These are phyloP conservation scores for Endotrypanum monterogeii DNA, from an alignment of 208 protist species.

Conservation along the genomic window DNA sequence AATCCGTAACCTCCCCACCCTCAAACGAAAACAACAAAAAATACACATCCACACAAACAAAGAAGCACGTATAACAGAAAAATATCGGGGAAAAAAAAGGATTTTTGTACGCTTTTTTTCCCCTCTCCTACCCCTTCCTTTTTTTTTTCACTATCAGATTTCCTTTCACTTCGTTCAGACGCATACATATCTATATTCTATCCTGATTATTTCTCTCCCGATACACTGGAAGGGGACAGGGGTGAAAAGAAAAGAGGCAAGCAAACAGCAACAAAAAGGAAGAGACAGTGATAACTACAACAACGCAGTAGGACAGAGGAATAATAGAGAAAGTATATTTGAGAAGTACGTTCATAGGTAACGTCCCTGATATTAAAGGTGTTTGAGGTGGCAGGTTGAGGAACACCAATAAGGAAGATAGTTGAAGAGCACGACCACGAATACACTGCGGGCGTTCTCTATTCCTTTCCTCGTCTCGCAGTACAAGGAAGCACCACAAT, in stretches of 20 bases:
- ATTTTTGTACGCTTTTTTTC: neutral
- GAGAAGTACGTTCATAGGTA: neutral
- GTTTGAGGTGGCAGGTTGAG: neutral
- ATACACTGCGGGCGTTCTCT: neutral
- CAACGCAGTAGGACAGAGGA: neutral
- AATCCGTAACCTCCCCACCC: neutral
- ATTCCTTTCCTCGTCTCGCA: neutral
- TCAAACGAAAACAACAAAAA: neutral
- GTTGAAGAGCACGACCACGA: neutral
- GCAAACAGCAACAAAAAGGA: too few species aligned
- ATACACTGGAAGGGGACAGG: neutral
- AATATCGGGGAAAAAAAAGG: neutral
- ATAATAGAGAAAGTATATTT: neutral
- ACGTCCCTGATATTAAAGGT: neutral
- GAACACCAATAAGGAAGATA: neutral
- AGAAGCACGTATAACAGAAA: neutral
- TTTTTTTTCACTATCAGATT: neutral
- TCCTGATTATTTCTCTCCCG: neutral
- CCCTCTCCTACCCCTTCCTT: neutral
- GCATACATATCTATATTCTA: neutral
- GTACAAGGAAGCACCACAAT: neutral
- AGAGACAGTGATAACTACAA: too few species aligned
- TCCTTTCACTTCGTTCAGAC: neutral
- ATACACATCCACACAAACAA: neutral
- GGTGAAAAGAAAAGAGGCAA: neutral